Evolutionary conservation across 2,329 filamentous ascomycete species (phyloP), one percentile per base, ranked within the genome.

Genomic region (Fusarium coffeatum): DNA sequence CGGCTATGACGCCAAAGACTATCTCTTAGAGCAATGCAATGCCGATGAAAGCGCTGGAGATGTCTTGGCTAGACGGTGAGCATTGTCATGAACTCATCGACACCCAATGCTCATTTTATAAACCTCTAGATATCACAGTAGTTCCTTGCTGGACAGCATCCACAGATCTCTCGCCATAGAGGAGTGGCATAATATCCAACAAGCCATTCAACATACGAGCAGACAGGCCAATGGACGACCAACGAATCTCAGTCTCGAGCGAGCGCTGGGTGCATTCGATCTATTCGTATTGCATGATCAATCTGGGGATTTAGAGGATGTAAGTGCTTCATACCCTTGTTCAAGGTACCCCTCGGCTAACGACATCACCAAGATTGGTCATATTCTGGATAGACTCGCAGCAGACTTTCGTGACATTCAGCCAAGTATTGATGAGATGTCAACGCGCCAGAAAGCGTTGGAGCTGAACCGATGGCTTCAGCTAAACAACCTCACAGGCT

Each of bases 1-100:
- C 74, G 94, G 94, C 1, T 95, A 94, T 75, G 94, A 98, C 82
- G 92, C 91, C 47, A 98, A 98, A 78, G 94, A 98, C 78, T 90
- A 90, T 57, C 85, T 98, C 50, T 75, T 94, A 64, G 83, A 86
- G 58, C 90, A 97, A 76, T 88, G 86, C 64, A 83, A 83, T 13
- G 84, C 86, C 34, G 82, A 85, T 18, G 86, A 91, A 15, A 84
- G 87, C 42, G 84, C 82, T 7, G 87, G 92, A 16, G 93, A 98
- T 81, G 88, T 92, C 55, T 81, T 99, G 74, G 92, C 95, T 16
- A 87, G 93, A 78, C 89, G 90, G 83, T 85, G 80, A 68, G 76
- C 56, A 55, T 60, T 23, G 28, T n/a, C 81, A 89, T 70, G 70
- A 74, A 53, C 22, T 22, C 34, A 22, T 22, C 12, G 22, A 13